A percentile compares a stretch with the other conserved stretches of the same genome.
Evolutionary conservation across 2,329 filamentous ascomycete species (phyloP).

Genomic region (Ceratocystis cacaofunesta): DNA sequence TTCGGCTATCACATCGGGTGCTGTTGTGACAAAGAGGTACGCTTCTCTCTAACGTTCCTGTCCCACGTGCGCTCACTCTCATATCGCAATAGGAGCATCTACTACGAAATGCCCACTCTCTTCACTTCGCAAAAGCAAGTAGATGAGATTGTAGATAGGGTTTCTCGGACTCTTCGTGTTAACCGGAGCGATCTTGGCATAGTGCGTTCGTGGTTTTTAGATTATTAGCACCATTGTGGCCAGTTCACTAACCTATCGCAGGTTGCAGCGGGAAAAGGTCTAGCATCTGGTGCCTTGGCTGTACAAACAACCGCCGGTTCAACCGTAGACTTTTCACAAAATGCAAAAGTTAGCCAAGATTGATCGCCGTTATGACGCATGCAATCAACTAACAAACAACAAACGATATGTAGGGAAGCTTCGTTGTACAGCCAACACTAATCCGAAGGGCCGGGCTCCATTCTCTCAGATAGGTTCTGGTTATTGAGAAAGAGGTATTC

Average conservation of each 20-base stretch:
- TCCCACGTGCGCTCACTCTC: not conserved
- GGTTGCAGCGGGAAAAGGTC: slow-evolving; percentile 60
- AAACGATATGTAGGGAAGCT: slow-evolving; percentile 34
- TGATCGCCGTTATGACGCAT: too few relatives aligned
- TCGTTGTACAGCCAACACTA: slow-evolving; percentile 41
- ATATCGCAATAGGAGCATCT: slow-evolving; percentile 48
- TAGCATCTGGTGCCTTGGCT: slow-evolving; percentile 45
- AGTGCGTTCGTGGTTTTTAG: slow-evolving; percentile 28
- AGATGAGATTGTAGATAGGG: slow-evolving; percentile 56
- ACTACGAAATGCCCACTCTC: slow-evolving; percentile 59
- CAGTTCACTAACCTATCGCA: slow-evolving; percentile 23
- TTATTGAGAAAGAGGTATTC: slow-evolving; percentile 64
- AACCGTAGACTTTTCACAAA: slow-evolving; percentile 22
- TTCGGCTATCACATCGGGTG: slow-evolving; percentile 40
- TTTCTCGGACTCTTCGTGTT: slow-evolving; percentile 54
- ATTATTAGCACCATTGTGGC: not conserved
- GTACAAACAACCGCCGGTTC: slow-evolving; percentile 34
- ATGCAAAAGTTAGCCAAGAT: slow-evolving; percentile 23
- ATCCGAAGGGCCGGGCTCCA: slow-evolving; percentile 37
- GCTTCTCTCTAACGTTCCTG: slow-evolving; percentile 11
- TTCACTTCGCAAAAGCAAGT: slow-evolving; percentile 56
- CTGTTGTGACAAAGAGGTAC: slow-evolving; percentile 47
- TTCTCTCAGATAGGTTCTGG: slow-evolving; percentile 46
- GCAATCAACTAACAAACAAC: slow-evolving; percentile 1
- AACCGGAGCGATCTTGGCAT: slow-evolving; percentile 54